Evolutionary conservation across 75 land plant species (phyloP).

Genomic region (Selaginella moellendorffii): DNA sequence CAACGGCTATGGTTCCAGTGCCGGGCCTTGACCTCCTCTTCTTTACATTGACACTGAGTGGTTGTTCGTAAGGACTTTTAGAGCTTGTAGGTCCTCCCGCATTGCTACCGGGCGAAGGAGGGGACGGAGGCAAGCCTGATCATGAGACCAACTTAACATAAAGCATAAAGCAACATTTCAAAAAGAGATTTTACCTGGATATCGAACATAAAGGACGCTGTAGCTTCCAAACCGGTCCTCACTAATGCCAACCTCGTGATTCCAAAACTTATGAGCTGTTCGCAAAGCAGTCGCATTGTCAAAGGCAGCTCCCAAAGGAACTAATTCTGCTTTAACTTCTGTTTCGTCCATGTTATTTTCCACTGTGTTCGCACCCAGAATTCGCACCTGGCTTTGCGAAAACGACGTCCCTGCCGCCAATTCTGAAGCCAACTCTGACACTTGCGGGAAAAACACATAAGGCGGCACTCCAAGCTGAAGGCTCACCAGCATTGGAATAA

Average conservation of each 20-base stretch:
- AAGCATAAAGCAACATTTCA: too few relatives aligned
- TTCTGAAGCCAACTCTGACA: slow-evolving; percentile 58
- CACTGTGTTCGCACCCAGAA: slow-evolving; percentile 53
- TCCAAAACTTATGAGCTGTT: slow-evolving; percentile 55
- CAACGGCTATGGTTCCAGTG: background rate
- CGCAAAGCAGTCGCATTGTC: slow-evolving; percentile 37
- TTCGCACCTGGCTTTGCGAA: slow-evolving; percentile 69
- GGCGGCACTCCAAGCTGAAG: slow-evolving; percentile 49
- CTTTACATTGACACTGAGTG: background rate
- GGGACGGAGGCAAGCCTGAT: background rate
- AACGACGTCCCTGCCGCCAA: slow-evolving; percentile 59
- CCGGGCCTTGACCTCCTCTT: background rate
- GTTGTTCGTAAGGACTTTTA: background rate
- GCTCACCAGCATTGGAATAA: slow-evolving; percentile 57
- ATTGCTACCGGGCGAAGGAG: background rate
- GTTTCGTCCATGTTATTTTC: slow-evolving; percentile 16
- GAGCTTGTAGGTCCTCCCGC: background rate
- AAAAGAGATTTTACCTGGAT: too few relatives aligned
- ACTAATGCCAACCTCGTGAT: slow-evolving; percentile 37
- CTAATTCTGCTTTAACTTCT: slow-evolving; percentile 34
- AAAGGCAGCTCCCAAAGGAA: slow-evolving; percentile 42
- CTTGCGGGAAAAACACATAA: slow-evolving; percentile 48
- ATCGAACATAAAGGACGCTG: slow-evolving; percentile 44
- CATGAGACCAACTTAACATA: background rate
- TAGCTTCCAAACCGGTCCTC: slow-evolving; percentile 50